Percentiles rank a stretch among this genome's conserved stretches.
These are phyloP conservation scores for Pleurotus pulmonarius DNA, from an alignment of 768 basidiomycete genomes.

Conservation along the genomic window DNA sequence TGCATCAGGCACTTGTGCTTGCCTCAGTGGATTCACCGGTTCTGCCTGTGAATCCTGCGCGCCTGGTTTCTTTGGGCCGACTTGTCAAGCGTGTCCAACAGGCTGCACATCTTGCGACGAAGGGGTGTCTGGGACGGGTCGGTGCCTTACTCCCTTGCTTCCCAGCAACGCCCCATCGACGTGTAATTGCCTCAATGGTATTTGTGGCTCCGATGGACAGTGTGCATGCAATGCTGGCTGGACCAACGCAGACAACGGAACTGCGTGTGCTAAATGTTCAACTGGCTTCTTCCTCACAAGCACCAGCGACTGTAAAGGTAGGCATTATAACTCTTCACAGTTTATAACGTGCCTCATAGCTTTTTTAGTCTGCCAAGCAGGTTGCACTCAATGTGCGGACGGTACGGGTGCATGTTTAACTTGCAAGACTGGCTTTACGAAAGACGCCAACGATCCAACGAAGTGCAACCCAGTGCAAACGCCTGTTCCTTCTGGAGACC, in stretches of 20 bases:
- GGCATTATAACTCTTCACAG: slow-evolving; percentile 15
- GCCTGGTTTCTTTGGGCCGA: slow-evolving; percentile 70
- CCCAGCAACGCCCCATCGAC: slow-evolving; percentile 52
- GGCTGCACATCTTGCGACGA: slow-evolving; percentile 74
- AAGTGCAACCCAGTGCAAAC: slow-evolving; percentile 56
- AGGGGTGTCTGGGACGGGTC: slow-evolving; percentile 74
- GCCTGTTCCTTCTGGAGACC: slow-evolving; percentile 44
- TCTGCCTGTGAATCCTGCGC: slow-evolving; percentile 77
- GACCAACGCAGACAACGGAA: slow-evolving; percentile 67
- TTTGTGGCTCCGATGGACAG: slow-evolving; percentile 63
- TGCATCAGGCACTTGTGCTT: slow-evolving; percentile 65
- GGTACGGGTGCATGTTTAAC: slow-evolving; percentile 65
- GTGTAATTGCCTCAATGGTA: slow-evolving; percentile 83
- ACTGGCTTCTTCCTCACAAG: slow-evolving; percentile 71
- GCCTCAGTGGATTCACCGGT: slow-evolving; percentile 73
- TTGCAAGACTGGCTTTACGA: slow-evolving; percentile 70
- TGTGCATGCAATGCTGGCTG: slow-evolving; percentile 80
- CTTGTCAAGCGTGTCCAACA: slow-evolving; percentile 65
- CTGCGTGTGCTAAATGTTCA: slow-evolving; percentile 71
- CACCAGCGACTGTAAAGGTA: slow-evolving; percentile 72
- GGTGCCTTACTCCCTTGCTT: slow-evolving; percentile 52
- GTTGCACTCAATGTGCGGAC: slow-evolving; percentile 69
- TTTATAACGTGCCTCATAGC: slow-evolving; percentile 8
- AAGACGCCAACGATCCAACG: slow-evolving; percentile 61
- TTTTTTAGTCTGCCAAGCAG: slow-evolving; percentile 60